Evolutionary conservation across 768 basidiomycete genomes (phyloP), one percentile per base, ranked within the genome.

Genomic region (Amanita pallidorosea): DNA sequence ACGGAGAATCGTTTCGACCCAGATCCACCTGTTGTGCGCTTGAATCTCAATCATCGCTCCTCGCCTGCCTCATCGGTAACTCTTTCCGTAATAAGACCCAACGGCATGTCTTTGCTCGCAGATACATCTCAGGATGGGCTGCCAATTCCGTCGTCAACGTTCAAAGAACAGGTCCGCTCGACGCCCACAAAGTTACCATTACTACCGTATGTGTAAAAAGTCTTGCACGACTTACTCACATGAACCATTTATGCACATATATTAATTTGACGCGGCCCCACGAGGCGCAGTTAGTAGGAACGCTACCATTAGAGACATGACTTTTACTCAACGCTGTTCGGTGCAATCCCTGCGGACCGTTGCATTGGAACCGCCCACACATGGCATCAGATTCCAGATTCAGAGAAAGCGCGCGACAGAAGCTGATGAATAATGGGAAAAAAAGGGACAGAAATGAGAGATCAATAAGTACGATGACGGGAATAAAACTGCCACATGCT

Each of bases 401-500:
- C 29, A 22, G 29, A 18, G 5, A 23, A 47, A 17, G 45, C 33
- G 36, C 34, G 17, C 18, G 37, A 40, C 36, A 9, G 35, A 37
- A 49, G 47, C 49, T 50, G 31, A 34, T 22, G 33, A 36, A 45
- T 11, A 34, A 23, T 15, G 23, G 23, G 22, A 45, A 43, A 27
- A n/a, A 27, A 45, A n/a, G 50, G 40, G 29, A 22, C 42, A 51
- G 31, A 35, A 45, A 37, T 45, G 50, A 51, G 42, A 41, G 23
- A 45, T 51, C 43, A 51, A 51, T 44, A 22, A 35, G 23, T 17
- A 44, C 36, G 50, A 34, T 45, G 20, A 51, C n/a, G 42, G 25
- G 23, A 51, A 45, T 51, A 33, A 51, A 51, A 45, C 33, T 35
- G 50, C 42, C 50, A 45, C 50, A 51, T 51, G 50, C 43, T 44